Evolutionary conservation across 768 basidiomycete genomes (phyloP), one percentile per base, ranked within the genome.

Genomic region (Plicaturopsis crispa): DNA sequence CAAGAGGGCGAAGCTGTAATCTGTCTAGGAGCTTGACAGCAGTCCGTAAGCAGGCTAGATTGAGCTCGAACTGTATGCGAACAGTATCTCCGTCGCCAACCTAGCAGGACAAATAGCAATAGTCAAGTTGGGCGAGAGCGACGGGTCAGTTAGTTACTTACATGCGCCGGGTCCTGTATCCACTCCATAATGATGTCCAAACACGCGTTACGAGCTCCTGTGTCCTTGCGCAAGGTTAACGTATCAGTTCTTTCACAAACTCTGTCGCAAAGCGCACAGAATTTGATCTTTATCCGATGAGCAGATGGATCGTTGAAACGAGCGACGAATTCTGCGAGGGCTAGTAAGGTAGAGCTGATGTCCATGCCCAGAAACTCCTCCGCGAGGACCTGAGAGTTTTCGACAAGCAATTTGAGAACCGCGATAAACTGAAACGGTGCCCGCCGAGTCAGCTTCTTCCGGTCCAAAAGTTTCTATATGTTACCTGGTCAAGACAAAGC

Each of bases 151-250:
- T 8, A 20, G 14, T 28, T 19, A 58, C 77, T 39, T 37, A 84
- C 85, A 41, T 52, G 47, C 12, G 62, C 41, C 6, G 71, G 63
- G 36, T 75, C 70, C 44, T 72, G 68, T 30, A 86, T 75, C 90
- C 90, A 94, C 31, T 83, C 78, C 53, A 82, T 66, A n/a, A 93
- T 63, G 22, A 74, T 70, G 42, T 92, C 86, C 18, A 90, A 65
- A 26, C 90, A 73, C 24, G 69, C 67, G 53, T 87, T 83, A 10
- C 87, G 75, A 11, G 76, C 67, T 38, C 61, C 57, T 43, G 67
- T 75, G 48, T 86, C 84, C 54, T 80, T 85, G 12, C 79, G 79
- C 46, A 84, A 54, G 17, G 70, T 69, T 16, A 88, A 54, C 5
- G 69, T 65, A 39, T 83, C 81, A 3, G 69, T 63, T 17, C 79